Evolutionary conservation across 805 yeast species (phyloP).

Genomic region (Peterozyma toletana): DNA sequence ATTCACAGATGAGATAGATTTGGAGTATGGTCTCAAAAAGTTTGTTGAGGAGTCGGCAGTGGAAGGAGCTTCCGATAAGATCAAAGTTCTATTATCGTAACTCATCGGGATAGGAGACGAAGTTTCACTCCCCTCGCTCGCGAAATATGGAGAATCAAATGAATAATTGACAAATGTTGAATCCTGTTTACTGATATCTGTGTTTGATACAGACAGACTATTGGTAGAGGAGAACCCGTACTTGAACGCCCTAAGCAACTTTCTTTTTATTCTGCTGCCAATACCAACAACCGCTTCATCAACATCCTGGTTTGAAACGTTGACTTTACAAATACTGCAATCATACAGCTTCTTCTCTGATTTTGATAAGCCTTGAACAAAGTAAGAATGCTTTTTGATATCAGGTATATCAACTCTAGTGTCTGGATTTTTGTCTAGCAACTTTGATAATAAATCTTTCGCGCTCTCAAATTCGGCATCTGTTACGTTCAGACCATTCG

Average conservation of each 20-base stretch:
- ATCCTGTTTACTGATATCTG: too few relatives aligned
- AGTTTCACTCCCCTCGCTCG: not conserved
- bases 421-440: slow-evolving; percentile 66
- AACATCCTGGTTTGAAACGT: slow-evolving; percentile 60
- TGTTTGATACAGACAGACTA: too few relatives aligned
- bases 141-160: not conserved
- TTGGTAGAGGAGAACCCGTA: slow-evolving; percentile 1
- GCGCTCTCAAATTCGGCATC: slow-evolving; percentile 27
- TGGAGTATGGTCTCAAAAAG: too few relatives aligned
- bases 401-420: slow-evolving; percentile 63
- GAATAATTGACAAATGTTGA: not conserved
- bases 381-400: slow-evolving; percentile 73
- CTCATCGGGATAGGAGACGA: too few relatives aligned
- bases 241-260: slow-evolving; percentile 34
- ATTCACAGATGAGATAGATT: too few relatives aligned
- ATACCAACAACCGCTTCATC: slow-evolving; percentile 79
- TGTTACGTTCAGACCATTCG: slow-evolving; percentile 10
- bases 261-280: slow-evolving; percentile 53
- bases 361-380: slow-evolving; percentile 19
- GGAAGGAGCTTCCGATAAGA: not conserved
- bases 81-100: not conserved
- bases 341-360: slow-evolving; percentile 19
- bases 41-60: too few relatives aligned
- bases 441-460: slow-evolving; percentile 49
- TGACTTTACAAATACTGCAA: slow-evolving; percentile 32